Conservation (phyloP, 805 yeast species). For the Yarrowia phangngaensis region DNA sequence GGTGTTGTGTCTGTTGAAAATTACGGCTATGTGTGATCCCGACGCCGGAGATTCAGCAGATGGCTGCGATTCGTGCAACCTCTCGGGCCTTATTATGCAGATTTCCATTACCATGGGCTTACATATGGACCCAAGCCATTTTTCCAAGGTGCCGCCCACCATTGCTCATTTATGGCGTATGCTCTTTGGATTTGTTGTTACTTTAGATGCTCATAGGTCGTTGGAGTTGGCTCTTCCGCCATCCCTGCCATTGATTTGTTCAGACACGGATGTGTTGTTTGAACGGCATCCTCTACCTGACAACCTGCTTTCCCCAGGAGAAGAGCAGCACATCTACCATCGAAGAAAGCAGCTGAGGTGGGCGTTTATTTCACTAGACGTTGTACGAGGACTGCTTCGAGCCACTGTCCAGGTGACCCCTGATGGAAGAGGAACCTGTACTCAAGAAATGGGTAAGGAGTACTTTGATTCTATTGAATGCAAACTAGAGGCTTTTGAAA, state of each 20-base stretch:
- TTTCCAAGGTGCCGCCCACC: constrained; percentile 11
- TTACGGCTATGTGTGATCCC: constrained; percentile 20
- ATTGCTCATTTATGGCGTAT: constrained; percentile 25
- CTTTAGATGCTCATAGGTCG: constrained; percentile 22
- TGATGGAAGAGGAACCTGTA: constrained; percentile 13
- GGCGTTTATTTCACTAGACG: constrained; percentile 23
- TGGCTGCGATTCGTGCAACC: constrained; percentile 17
- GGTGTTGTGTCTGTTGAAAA: constrained; percentile 15
- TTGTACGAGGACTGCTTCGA: constrained; percentile 22
- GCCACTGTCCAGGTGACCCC: constrained; percentile 20
- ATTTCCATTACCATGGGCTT: constrained; percentile 25
- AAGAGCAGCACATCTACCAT: constrained; percentile 26
- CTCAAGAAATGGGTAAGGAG: constrained; percentile 19
- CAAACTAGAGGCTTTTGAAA: constrained; percentile 17
- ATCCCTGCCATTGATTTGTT: constrained; percentile 13
- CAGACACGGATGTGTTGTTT: constrained; percentile 17
- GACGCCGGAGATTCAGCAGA: constrained; percentile 25
- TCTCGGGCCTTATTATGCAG: constrained; percentile 24
- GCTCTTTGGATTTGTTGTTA: constrained; percentile 24
- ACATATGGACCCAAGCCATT: constrained; percentile 25
- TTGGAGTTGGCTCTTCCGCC: constrained; percentile 26
- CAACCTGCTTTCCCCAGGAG: constrained; percentile 26
- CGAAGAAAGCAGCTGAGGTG: constrained; percentile 25
- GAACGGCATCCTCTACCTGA: constrained; percentile 24
- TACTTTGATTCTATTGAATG: constrained; percentile 21